Conservation (phyloP, 805 yeast species). For the Sungouiozyma intestinalis region DNA sequence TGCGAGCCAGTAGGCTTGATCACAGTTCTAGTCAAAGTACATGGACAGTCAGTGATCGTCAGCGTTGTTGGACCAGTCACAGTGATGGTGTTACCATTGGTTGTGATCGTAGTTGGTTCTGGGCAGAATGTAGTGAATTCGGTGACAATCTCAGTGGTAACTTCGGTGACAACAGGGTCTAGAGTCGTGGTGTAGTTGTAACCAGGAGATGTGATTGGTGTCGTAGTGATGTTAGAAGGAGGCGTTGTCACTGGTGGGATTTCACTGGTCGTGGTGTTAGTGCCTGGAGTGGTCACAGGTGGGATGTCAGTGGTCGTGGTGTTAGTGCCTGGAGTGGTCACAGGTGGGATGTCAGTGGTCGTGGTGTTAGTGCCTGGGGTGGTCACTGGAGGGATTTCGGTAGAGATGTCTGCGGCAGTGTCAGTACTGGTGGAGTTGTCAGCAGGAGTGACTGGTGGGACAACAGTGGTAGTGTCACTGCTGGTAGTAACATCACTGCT, state of each 20-base stretch:
- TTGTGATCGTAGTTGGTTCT: constrained; percentile 51
- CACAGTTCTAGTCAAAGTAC: constrained; percentile 39
- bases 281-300: background rate
- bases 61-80: constrained; percentile 72
- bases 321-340: constrained; percentile 3
- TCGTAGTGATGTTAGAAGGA: background rate
- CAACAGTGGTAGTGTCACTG: background rate
- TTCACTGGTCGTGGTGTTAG: background rate
- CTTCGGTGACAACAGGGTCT: background rate
- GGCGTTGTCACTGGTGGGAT: constrained; percentile 1
- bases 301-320: constrained; percentile 2
- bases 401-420: background rate
- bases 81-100: constrained; percentile 59
- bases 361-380: constrained; percentile 6
- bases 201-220: background rate
- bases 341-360: background rate
- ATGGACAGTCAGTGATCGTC: constrained; percentile 61
- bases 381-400: background rate
- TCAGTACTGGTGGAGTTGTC: background rate
- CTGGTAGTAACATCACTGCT: constrained; percentile 8
- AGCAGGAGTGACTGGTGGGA: background rate
- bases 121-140: constrained; percentile 80
- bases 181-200: background rate
- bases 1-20: constrained; percentile 2
- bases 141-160: constrained; percentile 40